Evolutionary conservation across 2,329 filamentous ascomycete genomes (phyloP), one percentile per base, ranked within the genome.

Genomic region (Thermothelomyces thermophilus): DNA sequence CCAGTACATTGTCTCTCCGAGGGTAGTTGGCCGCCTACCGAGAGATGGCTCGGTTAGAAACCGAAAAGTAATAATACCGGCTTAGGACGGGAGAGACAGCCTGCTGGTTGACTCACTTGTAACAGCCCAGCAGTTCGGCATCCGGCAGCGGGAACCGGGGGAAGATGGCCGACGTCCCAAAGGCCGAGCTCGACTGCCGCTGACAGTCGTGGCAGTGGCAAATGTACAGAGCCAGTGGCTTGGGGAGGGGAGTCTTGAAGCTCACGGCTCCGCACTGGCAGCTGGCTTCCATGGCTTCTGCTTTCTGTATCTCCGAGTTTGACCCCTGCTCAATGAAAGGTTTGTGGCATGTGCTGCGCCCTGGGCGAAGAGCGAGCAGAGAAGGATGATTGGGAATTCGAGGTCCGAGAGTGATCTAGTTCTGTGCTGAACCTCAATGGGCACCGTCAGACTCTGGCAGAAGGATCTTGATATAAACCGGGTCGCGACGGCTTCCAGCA

Each of bases 151-250:
- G 63, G 53, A 87, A 87, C n/a, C 71, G 71, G 1, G 83, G 83
- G 58, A 86, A 87, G 53, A 86, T 84, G 57, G 83, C 83, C 31
- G 80, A 83, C 28, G 82, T 78, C 24, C 83, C 83, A 65, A 84
- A 86, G 1, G 83, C 81, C 7, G 80, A 82, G 47, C 78, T 72
- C 26, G 80, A 80, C 68, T 86, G 83, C 50, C 77, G 73, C 41
- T 79, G 76, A 64, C 84, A 87, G 62, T 83, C 76, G 48, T 71
- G 67, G 65, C 84, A 87, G 68, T 87, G 84, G 67, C 84, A 87
- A 62, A 86, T 80, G 64, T 83, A 87, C 44, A 86, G 68, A n/a
- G 76, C 76, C 37, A 84, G 66, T 0, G 84, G 83, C 50, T 75
- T 70, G 3, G 72, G 64, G 1, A 76, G 66, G 1, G 84, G 81